Evolutionary conservation across 768 basidiomycete species (phyloP).

Genomic region (Amanita pseudoporphyria): DNA sequence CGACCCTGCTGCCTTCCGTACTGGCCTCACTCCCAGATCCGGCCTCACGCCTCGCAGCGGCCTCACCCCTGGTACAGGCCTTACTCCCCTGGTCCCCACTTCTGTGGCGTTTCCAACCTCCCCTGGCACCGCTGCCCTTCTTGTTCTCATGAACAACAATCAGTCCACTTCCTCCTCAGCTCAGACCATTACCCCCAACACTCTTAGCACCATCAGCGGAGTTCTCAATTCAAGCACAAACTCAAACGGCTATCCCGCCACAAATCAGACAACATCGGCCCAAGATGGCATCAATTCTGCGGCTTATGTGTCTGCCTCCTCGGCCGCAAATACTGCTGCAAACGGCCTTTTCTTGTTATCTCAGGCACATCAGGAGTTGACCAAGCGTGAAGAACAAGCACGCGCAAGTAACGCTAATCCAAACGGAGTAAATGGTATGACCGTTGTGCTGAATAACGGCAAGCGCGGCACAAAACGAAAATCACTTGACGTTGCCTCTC

Average conservation of each 20-base stretch:
- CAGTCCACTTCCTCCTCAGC: slow-evolving; percentile 25
- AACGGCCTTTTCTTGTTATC: slow-evolving; percentile 91
- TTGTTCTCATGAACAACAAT: slow-evolving; percentile 78
- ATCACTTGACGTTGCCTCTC: slow-evolving; percentile 38
- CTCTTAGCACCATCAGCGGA: slow-evolving; percentile 72
- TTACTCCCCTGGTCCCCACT: slow-evolving; percentile 73
- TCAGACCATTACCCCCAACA: slow-evolving; percentile 61
- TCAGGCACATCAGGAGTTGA: slow-evolving; percentile 94
- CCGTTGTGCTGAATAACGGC: slow-evolving; percentile 20
- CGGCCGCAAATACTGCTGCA: slow-evolving; percentile 61
- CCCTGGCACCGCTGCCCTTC: slow-evolving; percentile 86
- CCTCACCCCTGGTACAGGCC: slow-evolving; percentile 66
- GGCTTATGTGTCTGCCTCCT: slow-evolving; percentile 36
- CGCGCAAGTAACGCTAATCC: slow-evolving; percentile 34
- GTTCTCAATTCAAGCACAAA: slow-evolving; percentile 59
- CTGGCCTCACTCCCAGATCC: slow-evolving; percentile 79
- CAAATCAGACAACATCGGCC: slow-evolving; percentile 23
- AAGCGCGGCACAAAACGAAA: slow-evolving; percentile 70
- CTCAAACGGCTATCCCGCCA: slow-evolving; percentile 34
- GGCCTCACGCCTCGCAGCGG: slow-evolving; percentile 84
- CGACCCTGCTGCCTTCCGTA: slow-evolving; percentile 67
- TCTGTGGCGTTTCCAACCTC: slow-evolving; percentile 74
- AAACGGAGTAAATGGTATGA: slow-evolving; percentile 21
- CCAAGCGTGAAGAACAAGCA: slow-evolving; percentile 84
- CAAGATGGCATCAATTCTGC: slow-evolving; percentile 11